phyloP scores from a whole-genome alignment of 208 protist species.

The Leptomonas pyrrhocoris region DNA sequence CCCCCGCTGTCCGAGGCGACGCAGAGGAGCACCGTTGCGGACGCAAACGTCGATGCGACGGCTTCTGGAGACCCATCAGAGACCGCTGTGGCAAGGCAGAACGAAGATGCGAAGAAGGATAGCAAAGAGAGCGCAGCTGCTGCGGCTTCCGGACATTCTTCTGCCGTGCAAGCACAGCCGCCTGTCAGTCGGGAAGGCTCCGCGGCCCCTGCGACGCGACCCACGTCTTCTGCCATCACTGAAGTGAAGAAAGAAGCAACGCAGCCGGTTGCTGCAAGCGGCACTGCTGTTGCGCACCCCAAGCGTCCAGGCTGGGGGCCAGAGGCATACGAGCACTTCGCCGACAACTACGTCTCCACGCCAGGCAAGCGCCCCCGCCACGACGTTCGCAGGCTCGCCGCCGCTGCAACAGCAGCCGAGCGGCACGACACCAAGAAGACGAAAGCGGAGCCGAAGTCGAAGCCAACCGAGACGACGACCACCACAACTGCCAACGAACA shows the following conservation, averaged over 20 bases:
- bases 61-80: too few species aligned
- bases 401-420: conserved; percentile 10
- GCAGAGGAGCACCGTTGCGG: too few species aligned
- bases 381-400: not conserved
- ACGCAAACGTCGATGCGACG: not conserved
- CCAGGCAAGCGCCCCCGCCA: conserved; percentile 57
- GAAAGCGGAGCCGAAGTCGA: conserved; percentile 4
- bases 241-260: not conserved
- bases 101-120: too few species aligned
- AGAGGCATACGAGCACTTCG: conserved; percentile 60
- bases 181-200: too few species aligned
- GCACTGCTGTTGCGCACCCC: not conserved
- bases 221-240: not conserved
- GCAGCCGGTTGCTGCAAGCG: too few species aligned
- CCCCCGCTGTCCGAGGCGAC: conserved; percentile 3
- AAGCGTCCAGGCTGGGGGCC: conserved; percentile 52
- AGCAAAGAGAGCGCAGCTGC: too few species aligned
- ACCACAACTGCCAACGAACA: not conserved
- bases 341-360: conserved; percentile 68
- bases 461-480: too few species aligned
- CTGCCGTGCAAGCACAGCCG: too few species aligned
- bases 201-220: too few species aligned
- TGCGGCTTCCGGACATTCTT: too few species aligned
- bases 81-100: too few species aligned
- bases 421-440: conserved; percentile 10